phyloP scores from a whole-genome alignment of 371 early-diverging fungal genomes.

The Zopfochytrium polystomum region DNA sequence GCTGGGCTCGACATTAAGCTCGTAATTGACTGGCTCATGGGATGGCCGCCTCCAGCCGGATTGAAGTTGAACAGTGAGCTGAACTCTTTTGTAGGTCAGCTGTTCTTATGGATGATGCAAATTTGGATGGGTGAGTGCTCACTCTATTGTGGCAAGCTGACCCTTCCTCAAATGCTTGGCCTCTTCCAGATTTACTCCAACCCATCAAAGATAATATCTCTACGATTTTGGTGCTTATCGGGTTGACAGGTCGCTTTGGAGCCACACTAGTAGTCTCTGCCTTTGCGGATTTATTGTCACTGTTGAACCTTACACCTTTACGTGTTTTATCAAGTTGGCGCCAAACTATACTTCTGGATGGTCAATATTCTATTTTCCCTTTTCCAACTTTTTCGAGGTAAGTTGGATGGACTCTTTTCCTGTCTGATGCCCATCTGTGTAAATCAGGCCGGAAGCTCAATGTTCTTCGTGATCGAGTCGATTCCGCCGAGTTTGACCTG shows the following conservation, averaged over 20 bases:
- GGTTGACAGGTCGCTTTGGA: conserved; percentile 76
- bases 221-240: conserved; percentile 67
- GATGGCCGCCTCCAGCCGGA: conserved; percentile 85
- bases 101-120: conserved; percentile 88
- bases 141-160: background rate
- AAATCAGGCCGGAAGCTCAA: conserved; percentile 84
- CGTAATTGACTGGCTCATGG: conserved; percentile 81
- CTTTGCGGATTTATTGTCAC: conserved; percentile 74
- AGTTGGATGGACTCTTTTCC: background rate
- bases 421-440: no score
- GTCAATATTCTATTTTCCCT: conserved; percentile 75
- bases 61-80: conserved; percentile 91
- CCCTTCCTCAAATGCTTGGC: background rate
- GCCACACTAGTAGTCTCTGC: conserved; percentile 81
- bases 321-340: conserved; percentile 89
- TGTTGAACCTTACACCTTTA: conserved; percentile 86
- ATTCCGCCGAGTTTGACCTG: conserved; percentile 88
- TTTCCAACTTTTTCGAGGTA: conserved; percentile 88
- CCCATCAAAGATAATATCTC: conserved; percentile 48
- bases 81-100: conserved; percentile 83
- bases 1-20: conserved; percentile 22
- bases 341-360: conserved; percentile 90
- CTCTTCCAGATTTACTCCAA: conserved; percentile 2
- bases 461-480: conserved; percentile 86
- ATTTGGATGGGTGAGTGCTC: conserved; percentile 80